phyloP scores from a whole-genome alignment of 495 filamentous ascomycete species.

The Usnea hakonensis region DNA sequence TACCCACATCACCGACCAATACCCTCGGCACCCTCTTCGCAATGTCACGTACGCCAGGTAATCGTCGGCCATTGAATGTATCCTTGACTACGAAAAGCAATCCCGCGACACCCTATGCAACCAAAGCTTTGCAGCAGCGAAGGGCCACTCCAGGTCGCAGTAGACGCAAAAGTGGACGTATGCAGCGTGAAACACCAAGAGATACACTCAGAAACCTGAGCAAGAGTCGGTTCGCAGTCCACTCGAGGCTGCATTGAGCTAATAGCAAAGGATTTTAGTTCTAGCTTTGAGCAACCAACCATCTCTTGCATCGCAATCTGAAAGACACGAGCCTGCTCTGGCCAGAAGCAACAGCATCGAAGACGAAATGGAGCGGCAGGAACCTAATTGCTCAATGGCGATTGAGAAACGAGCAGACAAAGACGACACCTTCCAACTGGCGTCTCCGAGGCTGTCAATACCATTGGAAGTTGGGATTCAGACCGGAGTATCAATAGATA shows the following conservation, averaged over 20 bases:
- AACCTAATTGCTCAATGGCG: conserved; percentile 62
- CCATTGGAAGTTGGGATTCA: conserved; percentile 61
- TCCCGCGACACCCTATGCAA: conserved; percentile 64
- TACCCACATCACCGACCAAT: conserved; percentile 23
- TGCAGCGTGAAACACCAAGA: conserved; percentile 69
- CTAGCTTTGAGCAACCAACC: conserved; percentile 54
- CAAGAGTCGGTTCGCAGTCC: conserved; percentile 34
- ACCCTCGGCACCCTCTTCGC: conserved; percentile 11
- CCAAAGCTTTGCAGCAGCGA: conserved; percentile 61
- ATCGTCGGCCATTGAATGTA: conserved; percentile 20
- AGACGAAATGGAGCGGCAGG: conserved; percentile 53
- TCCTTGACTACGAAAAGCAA: conserved; percentile 32
- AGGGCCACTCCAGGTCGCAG: conserved; percentile 64
- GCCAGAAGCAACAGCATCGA: conserved; percentile 52
- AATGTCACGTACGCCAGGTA: conserved; percentile 23
- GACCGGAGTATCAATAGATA: conserved; percentile 62
- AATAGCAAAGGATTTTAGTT: conserved; percentile 23
- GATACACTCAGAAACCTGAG: conserved; percentile 62
- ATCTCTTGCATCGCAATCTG: conserved; percentile 35
- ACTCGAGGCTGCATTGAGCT: neutral
- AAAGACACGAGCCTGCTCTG: conserved; percentile 24
- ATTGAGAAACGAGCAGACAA: conserved; percentile 49
- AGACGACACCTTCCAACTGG: conserved; percentile 45
- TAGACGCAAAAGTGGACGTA: conserved; percentile 55
- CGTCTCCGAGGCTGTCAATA: conserved; percentile 53